phyloP scores from a whole-genome alignment of 768 basidiomycete genomes.

The Pholiota microspora region DNA sequence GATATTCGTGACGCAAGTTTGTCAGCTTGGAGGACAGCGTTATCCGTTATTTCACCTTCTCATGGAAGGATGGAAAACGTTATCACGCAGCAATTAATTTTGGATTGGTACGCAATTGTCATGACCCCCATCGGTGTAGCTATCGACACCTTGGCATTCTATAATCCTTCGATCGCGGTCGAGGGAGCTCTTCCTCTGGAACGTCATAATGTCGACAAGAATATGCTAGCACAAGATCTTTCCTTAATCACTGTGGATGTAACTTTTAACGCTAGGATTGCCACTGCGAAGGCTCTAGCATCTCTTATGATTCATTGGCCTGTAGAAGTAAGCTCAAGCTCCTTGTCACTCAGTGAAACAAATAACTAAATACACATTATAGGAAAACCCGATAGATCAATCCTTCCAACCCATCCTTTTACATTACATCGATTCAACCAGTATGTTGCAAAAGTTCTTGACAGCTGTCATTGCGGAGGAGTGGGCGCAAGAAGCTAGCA shows the following conservation, averaged over 20 bases:
- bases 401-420: slow-evolving; percentile 72
- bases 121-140: slow-evolving; percentile 89
- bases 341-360: background rate
- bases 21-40: slow-evolving; percentile 69
- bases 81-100: slow-evolving; percentile 55
- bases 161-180: slow-evolving; percentile 51
- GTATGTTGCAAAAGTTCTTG: slow-evolving; percentile 89
- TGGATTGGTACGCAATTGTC: slow-evolving; percentile 84
- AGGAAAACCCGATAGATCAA: slow-evolving; percentile 48
- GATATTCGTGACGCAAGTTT: slow-evolving; percentile 81
- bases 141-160: slow-evolving; percentile 69
- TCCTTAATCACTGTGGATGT: slow-evolving; percentile 76
- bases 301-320: slow-evolving; percentile 70
- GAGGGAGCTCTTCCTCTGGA: slow-evolving; percentile 51
- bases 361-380: background rate
- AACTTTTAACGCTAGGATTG: slow-evolving; percentile 76
- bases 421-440: slow-evolving; percentile 82
- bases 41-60: slow-evolving; percentile 49
- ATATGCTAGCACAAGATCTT: slow-evolving; percentile 88
- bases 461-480: slow-evolving; percentile 87
- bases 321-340: slow-evolving; percentile 39
- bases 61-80: slow-evolving; percentile 50
- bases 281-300: slow-evolving; percentile 76
- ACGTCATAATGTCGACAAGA: slow-evolving; percentile 94
- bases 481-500: slow-evolving; percentile 72